These are phyloP conservation scores for Saururus chinensis DNA, from an alignment of 164 flowering plant species.

Conservation along the genomic window DNA sequence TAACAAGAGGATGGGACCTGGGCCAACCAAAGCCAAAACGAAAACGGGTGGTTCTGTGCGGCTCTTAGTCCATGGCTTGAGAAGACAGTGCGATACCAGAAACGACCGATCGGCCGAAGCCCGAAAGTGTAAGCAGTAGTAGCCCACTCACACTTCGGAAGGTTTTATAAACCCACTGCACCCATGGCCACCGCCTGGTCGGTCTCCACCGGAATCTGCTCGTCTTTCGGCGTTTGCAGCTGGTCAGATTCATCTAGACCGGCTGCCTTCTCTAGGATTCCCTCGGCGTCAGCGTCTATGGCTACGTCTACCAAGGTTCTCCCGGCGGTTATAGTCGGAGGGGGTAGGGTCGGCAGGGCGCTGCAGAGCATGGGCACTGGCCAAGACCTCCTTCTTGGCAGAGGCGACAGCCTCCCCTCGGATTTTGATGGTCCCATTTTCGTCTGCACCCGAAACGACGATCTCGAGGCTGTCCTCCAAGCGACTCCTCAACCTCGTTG, in stretches of 20 bases:
- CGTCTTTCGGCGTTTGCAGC: background rate
- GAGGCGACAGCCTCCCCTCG: slow-evolving; percentile 70
- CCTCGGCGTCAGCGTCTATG: slow-evolving; percentile 9
- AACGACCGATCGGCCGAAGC: too few species aligned
- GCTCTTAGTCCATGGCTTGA: too few species aligned
- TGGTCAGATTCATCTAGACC: background rate
- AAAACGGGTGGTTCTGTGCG: too few species aligned
- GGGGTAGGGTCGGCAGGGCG: slow-evolving; percentile 79
- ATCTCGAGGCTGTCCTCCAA: slow-evolving; percentile 86
- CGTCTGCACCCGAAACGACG: slow-evolving; percentile 93
- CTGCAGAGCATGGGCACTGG: slow-evolving; percentile 72
- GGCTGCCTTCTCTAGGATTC: slow-evolving; percentile 5
- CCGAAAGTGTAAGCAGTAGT: too few species aligned
- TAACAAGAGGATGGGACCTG: too few species aligned
- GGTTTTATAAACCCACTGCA: too few species aligned
- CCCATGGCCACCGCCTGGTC: background rate
- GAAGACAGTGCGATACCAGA: too few species aligned
- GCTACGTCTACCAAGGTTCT: slow-evolving; percentile 26
- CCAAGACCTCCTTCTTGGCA: slow-evolving; percentile 51
- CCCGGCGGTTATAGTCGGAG: slow-evolving; percentile 85
- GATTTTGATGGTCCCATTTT: slow-evolving; percentile 81
- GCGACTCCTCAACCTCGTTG: slow-evolving; percentile 79
- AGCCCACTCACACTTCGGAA: too few species aligned
- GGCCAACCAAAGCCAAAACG: too few species aligned
- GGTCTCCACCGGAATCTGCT: background rate